These are phyloP conservation scores for Mayamaea pseudoterrestris DNA, from an alignment of 108 stramenopile species.

Conservation along the genomic window DNA sequence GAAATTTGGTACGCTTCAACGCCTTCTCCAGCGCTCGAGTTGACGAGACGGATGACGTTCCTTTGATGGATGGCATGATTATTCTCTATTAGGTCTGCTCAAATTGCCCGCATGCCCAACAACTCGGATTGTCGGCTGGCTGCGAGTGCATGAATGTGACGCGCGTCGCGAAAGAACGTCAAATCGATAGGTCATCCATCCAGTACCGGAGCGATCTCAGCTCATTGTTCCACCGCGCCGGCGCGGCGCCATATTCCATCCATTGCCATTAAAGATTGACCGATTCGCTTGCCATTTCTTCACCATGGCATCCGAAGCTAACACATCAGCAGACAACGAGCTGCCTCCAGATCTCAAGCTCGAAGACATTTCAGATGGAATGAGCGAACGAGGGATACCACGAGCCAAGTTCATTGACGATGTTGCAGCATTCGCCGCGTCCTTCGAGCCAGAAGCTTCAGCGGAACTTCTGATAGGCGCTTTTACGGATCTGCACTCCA, in stretches of 20 bases:
- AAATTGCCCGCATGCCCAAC: too few species aligned
- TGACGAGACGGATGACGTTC: constrained; percentile 67
- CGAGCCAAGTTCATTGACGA: constrained; percentile 77
- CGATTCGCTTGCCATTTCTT: too few species aligned
- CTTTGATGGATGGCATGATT: constrained; percentile 86
- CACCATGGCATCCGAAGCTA: background rate
- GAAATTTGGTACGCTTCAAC: constrained; percentile 62
- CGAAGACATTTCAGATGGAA: constrained; percentile 65
- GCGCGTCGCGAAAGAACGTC: too few species aligned
- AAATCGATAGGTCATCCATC: too few species aligned
- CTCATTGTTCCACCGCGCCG: too few species aligned
- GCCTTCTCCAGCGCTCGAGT: constrained; percentile 49
- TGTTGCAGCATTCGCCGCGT: constrained; percentile 60
- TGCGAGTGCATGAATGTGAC: too few species aligned
- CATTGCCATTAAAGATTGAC: too few species aligned
- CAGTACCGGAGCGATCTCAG: too few species aligned
- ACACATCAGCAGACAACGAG: constrained; percentile 1
- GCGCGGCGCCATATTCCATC: too few species aligned
- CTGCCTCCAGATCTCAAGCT: constrained; percentile 45
- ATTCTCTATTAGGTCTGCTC: too few species aligned
- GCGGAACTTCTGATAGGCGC: constrained; percentile 84
- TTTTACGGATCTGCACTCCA: constrained; percentile 68
- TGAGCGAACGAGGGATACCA: constrained; percentile 67
- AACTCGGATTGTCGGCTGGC: too few species aligned
- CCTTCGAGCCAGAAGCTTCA: constrained; percentile 66